Evolutionary conservation across 371 early-diverging fungal genomes (phyloP), one percentile per base, ranked within the genome.

Genomic region (Haplosporangium sp.): DNA sequence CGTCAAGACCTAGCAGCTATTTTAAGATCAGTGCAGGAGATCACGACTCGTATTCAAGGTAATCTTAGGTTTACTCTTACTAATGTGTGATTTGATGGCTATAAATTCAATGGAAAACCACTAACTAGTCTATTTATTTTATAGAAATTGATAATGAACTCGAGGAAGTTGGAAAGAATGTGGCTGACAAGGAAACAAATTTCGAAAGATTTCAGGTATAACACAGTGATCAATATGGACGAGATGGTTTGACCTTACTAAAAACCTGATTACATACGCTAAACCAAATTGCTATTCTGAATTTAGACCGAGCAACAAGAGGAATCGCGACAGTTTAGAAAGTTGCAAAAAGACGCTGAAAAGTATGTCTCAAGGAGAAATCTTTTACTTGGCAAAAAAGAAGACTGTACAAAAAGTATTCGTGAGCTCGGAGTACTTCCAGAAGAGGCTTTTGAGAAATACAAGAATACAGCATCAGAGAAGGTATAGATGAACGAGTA

Each of bases 351-450:
- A 67, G 84, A 86, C 52, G 82, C 93, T 19, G 94, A 95, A 65
- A 90, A 92, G 61, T 95, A 93, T 77, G 77, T 96, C 53, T 86
- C 95, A 20, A 92, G 93, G 70, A 87, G 94, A 63, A 89, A 91
- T 52, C 81, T 96, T 58, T 84, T 96, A 39, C 73, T 91, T 42
- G 92, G 94, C 65, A 92, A 93, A 84, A 96, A 96, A 82, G 96
- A 97, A 64, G 96, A 95, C 72, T 94, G 94, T 76, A 88, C 85
- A 55, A 86, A 90, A 67, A 95, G 94, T 71, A 96, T 98, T 73
- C 93, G 98, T 39, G 97, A 97, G 34, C 87, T 99, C 10, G 99
- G 99, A 66, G 95, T 96, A 5, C 86, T 97, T 38, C 99, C 98
- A n/a, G 97, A 97, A 34, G 99, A 97, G 72, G 97, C 96, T 0